These are phyloP conservation scores for Acarospora socialis DNA, from an alignment of 2,329 filamentous ascomycete genomes.

Conservation along the genomic window DNA sequence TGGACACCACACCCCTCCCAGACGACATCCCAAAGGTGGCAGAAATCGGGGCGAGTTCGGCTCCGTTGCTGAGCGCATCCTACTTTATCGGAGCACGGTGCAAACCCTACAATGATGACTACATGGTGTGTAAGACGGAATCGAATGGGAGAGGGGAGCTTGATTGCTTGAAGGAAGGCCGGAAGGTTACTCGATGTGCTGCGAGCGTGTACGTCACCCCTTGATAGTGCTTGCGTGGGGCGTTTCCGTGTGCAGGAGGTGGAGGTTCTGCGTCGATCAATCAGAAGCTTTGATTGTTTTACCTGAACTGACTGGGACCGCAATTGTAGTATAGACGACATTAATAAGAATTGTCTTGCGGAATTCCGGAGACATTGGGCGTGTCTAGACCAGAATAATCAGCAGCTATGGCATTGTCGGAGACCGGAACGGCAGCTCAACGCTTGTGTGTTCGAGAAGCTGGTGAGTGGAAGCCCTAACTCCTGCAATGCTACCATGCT, in stretches of 20 bases:
- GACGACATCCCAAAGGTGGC: slow-evolving; percentile 81
- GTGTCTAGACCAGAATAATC: slow-evolving; percentile 94
- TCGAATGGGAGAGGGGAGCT: slow-evolving; percentile 80
- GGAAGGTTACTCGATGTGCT: slow-evolving; percentile 92
- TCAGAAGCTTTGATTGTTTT: slow-evolving; percentile 1
- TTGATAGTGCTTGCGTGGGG: slow-evolving; percentile 7
- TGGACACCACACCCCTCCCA: slow-evolving; percentile 92
- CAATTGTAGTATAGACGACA: slow-evolving; percentile 77
- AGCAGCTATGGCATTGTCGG: slow-evolving; percentile 92
- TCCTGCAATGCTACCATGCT: not conserved
- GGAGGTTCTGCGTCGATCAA: not conserved
- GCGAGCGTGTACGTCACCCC: slow-evolving; percentile 64
- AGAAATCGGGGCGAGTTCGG: slow-evolving; percentile 86
- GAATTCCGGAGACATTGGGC: slow-evolving; percentile 91
- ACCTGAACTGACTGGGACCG: no score
- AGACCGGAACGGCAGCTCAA: slow-evolving; percentile 79
- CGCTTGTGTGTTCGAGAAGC: slow-evolving; percentile 87
- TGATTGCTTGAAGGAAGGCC: slow-evolving; percentile 89
- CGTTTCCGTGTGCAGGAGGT: slow-evolving; percentile 1
- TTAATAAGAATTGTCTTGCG: slow-evolving; percentile 86
- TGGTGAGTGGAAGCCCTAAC: slow-evolving; percentile 46
- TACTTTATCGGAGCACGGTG: slow-evolving; percentile 97
- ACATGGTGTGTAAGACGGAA: slow-evolving; percentile 98
- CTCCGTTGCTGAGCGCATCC: slow-evolving; percentile 76
- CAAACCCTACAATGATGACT: slow-evolving; percentile 94